Evolutionary conservation across 768 basidiomycete species (phyloP).

Genomic region (Amanita brunnescens): DNA sequence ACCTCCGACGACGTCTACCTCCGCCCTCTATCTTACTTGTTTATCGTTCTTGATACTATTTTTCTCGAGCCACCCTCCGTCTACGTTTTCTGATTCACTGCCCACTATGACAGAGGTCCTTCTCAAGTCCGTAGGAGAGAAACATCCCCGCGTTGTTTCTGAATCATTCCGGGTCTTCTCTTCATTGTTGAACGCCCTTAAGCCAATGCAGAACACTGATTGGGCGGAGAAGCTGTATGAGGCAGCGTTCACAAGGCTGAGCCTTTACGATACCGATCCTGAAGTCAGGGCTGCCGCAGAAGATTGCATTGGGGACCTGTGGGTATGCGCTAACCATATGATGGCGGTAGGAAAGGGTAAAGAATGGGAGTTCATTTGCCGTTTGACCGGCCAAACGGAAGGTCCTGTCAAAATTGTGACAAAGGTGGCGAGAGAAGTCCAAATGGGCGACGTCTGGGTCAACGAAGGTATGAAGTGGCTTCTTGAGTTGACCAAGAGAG

Average conservation of each 20-base stretch:
- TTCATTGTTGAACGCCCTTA: conserved; percentile 65
- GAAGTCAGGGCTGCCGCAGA: conserved; percentile 83
- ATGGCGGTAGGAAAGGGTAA: conserved; percentile 52
- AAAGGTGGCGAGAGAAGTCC: conserved; percentile 70
- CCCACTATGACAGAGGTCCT: conserved; percentile 64
- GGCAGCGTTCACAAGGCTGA: conserved; percentile 62
- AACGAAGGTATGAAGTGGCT: conserved; percentile 73
- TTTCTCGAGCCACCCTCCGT: conserved; percentile 60
- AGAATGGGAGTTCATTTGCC: conserved; percentile 78
- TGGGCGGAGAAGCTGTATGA: conserved; percentile 72
- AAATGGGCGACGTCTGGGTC: conserved; percentile 71
- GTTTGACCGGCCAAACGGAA: conserved; percentile 60
- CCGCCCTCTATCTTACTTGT: conserved; percentile 74
- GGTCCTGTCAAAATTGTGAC: conserved; percentile 76
- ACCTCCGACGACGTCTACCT: conserved; percentile 65
- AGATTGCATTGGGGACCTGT: conserved; percentile 75
- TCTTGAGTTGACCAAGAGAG: conserved; percentile 66
- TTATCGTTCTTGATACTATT: conserved; percentile 81
- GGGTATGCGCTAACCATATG: conserved; percentile 77
- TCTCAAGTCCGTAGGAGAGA: conserved; percentile 66
- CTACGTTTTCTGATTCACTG: conserved; percentile 53
- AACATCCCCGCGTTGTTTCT: conserved; percentile 81
- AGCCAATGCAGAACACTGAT: conserved; percentile 53
- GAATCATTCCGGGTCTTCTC: conserved; percentile 87
- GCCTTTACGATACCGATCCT: conserved; percentile 79